These are phyloP conservation scores for Hemileccinum rubropunctum DNA, from an alignment of 768 basidiomycete genomes.

Conservation along the genomic window DNA sequence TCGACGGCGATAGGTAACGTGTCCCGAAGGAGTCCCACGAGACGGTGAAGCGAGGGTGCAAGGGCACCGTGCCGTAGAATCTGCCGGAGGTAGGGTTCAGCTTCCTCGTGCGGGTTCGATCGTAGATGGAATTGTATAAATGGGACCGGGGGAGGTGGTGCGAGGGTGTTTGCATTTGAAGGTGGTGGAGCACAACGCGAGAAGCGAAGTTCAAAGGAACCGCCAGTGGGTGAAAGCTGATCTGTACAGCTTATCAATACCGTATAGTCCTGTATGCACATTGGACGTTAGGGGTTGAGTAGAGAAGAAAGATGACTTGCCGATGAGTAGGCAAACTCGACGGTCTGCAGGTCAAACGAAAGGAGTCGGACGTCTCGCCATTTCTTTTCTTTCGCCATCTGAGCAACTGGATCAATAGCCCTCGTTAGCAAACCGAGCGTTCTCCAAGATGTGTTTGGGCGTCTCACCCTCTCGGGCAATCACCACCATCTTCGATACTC, in stretches of 20 bases:
- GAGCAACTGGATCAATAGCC: slow-evolving; percentile 53
- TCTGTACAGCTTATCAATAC: slow-evolving; percentile 79
- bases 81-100: slow-evolving; percentile 71
- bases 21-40: slow-evolving; percentile 68
- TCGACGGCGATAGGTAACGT: slow-evolving; percentile 77
- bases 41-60: slow-evolving; percentile 59
- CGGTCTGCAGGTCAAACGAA: slow-evolving; percentile 89
- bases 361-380: slow-evolving; percentile 80
- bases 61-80: slow-evolving; percentile 69
- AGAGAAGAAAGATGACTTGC: slow-evolving; percentile 33
- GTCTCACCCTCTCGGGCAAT: slow-evolving; percentile 83
- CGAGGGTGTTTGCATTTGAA: slow-evolving; percentile 18
- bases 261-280: slow-evolving; percentile 56
- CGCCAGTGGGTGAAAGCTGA: slow-evolving; percentile 64
- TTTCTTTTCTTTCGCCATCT: slow-evolving; percentile 69
- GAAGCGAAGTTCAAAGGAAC: slow-evolving; percentile 73
- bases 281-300: background rate
- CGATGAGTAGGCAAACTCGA: slow-evolving; percentile 80
- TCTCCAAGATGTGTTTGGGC: background rate
- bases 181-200: slow-evolving; percentile 41
- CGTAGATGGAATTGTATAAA: slow-evolving; percentile 30
- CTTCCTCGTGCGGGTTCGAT: slow-evolving; percentile 73
- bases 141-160: slow-evolving; percentile 25
- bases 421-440: background rate
- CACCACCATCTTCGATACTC: slow-evolving; percentile 91